Percentiles rank a stretch among this genome's conserved stretches.
phyloP scores from a whole-genome alignment of 495 filamentous ascomycete genomes.

The Poronia punctata region DNA sequence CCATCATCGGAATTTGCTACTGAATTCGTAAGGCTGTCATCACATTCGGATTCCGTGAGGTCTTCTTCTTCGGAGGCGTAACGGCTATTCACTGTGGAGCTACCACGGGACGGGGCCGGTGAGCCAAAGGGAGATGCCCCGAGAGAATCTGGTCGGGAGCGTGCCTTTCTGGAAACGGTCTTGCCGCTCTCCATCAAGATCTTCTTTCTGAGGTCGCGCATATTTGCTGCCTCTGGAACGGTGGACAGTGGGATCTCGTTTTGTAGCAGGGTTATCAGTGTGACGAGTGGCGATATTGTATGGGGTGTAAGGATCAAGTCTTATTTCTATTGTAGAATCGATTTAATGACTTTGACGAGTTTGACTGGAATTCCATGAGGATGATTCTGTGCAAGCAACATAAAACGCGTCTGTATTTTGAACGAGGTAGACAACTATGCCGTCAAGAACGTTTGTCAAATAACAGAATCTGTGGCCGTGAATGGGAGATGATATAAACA shows the following conservation, averaged over 20 bases:
- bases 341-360: slow-evolving; percentile 10
- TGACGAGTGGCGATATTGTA: neutral
- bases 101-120: slow-evolving; percentile 36
- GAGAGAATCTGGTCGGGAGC: slow-evolving; percentile 60
- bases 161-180: slow-evolving; percentile 86
- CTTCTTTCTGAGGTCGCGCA: slow-evolving; percentile 77
- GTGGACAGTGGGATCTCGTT: slow-evolving; percentile 2
- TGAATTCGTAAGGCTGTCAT: slow-evolving; percentile 40
- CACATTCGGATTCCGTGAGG: slow-evolving; percentile 36
- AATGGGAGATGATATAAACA: too few species aligned
- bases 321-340: slow-evolving; percentile 21
- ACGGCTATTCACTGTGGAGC: slow-evolving; percentile 57
- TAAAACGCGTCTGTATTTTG: neutral
- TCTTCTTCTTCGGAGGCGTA: slow-evolving; percentile 77
- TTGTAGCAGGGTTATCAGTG: neutral
- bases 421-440: neutral
- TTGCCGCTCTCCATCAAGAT: slow-evolving; percentile 77
- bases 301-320: slow-evolving; percentile 17
- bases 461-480: too few species aligned
- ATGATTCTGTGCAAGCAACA: slow-evolving; percentile 10
- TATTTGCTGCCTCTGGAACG: slow-evolving; percentile 27
- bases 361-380: slow-evolving; percentile 29
- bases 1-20: slow-evolving; percentile 44
- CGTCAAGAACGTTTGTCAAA: neutral
- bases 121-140: slow-evolving; percentile 43